A percentile compares a stretch with the other conserved stretches of the same genome.
These are phyloP conservation scores for Scheffersomyces titani DNA, from an alignment of 1,139 yeast genomes.

Conservation along the genomic window DNA sequence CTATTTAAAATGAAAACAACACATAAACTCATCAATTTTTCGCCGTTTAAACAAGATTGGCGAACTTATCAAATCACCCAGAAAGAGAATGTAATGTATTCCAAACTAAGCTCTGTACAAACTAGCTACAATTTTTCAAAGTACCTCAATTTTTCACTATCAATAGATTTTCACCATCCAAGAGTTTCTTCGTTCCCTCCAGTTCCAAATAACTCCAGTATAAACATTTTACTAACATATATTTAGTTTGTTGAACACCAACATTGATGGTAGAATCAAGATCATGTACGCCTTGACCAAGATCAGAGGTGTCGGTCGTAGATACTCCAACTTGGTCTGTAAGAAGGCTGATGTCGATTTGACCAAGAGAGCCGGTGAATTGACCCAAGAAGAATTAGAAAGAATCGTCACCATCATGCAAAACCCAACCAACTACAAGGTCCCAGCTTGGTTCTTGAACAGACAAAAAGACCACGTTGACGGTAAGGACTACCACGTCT, in stretches of 20 bases:
- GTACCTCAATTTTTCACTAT: not conserved
- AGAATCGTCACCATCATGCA: conserved; percentile 99
- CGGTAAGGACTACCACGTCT: conserved; percentile 99
- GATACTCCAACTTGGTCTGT: conserved; percentile 99
- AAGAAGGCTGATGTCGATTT: conserved; percentile 99
- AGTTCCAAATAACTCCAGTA: not conserved
- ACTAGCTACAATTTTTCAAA: not conserved
- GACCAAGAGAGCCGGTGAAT: conserved; percentile 99
- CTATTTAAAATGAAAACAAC: not conserved
- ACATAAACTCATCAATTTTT: too few species aligned
- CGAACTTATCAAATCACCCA: not conserved
- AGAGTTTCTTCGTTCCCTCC: not conserved
- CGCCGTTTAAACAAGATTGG: not conserved
- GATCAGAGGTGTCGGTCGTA: conserved; percentile 99
- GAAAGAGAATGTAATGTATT: too few species aligned
- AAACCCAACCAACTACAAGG: conserved; percentile 99
- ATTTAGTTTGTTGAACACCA: conserved; percentile 96
- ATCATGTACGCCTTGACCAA: conserved; percentile 99
- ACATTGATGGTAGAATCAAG: conserved; percentile 99
- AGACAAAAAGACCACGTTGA: conserved; percentile 98
- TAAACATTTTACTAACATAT: conserved; percentile 26
- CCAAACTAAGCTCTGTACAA: not conserved
- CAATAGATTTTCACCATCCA: not conserved
- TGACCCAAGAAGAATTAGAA: conserved; percentile 99
- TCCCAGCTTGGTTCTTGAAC: conserved; percentile 99